A percentile compares a stretch with the other conserved stretches of the same genome.
Evolutionary conservation across 176 grass and related monocot genomes (phyloP).

Genomic region (Dactylis glomerata): DNA sequence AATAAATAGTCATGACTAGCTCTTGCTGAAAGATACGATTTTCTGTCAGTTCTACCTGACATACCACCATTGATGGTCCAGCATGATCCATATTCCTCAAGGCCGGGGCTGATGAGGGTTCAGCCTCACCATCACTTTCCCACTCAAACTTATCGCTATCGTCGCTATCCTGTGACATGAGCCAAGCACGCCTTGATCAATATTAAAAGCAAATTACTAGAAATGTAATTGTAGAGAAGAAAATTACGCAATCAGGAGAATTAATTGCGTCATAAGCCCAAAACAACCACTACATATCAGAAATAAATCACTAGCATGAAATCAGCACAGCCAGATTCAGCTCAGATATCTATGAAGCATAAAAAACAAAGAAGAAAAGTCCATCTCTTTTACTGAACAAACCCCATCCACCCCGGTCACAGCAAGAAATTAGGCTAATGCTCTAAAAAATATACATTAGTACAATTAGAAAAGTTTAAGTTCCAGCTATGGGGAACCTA

Average conservation of each 20-base stretch:
- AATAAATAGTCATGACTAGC: neutral
- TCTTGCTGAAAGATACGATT: neutral
- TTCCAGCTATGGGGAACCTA: neutral
- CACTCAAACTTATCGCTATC: slow-evolving; percentile 33
- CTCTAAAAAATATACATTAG: neutral
- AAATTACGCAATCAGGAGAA: neutral
- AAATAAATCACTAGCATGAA: neutral
- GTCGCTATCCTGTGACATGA: slow-evolving; percentile 42
- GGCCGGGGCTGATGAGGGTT: neutral
- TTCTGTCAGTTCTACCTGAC: slow-evolving; percentile 12
- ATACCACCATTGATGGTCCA: neutral
- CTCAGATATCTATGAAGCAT: neutral
- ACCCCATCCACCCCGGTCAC: neutral
- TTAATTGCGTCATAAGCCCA: neutral
- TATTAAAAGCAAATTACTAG: neutral
- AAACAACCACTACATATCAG: neutral
- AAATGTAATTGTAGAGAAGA: neutral
- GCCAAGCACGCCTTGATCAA: neutral
- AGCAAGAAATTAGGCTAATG: neutral
- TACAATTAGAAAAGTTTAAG: neutral
- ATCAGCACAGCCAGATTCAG: neutral
- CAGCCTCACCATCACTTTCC: slow-evolving; percentile 26
- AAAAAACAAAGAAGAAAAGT: neutral
- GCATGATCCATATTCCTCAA: slow-evolving; percentile 16
- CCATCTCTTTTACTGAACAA: neutral